phyloP scores from a whole-genome alignment of 495 filamentous ascomycete genomes.

The Cercophora newfieldiana region DNA sequence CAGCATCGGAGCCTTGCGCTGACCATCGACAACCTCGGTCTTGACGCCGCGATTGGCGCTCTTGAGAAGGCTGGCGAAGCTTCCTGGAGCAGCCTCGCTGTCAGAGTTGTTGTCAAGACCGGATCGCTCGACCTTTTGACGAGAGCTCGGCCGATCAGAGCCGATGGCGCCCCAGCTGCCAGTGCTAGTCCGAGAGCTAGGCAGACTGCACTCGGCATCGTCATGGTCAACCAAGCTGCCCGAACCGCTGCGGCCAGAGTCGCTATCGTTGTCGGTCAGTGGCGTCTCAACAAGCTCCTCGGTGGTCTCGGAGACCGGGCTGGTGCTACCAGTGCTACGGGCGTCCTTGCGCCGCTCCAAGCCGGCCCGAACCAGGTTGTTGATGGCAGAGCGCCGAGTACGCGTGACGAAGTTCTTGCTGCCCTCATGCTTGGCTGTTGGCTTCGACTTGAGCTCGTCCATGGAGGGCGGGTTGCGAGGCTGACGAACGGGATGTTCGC shows the following conservation, averaged over 20 bases:
- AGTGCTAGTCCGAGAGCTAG: slow-evolving; percentile 75
- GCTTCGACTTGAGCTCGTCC: slow-evolving; percentile 87
- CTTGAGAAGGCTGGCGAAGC: slow-evolving; percentile 62
- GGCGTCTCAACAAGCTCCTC: slow-evolving; percentile 71
- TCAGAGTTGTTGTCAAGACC: slow-evolving; percentile 59
- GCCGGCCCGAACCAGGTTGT: slow-evolving; percentile 87
- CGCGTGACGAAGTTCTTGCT: slow-evolving; percentile 98
- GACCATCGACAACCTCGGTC: slow-evolving; percentile 52
- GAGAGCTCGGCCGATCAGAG: slow-evolving; percentile 66
- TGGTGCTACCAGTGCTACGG: slow-evolving; percentile 73
- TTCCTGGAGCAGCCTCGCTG: slow-evolving; percentile 40
- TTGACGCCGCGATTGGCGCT: slow-evolving; percentile 48
- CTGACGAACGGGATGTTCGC: slow-evolving; percentile 92
- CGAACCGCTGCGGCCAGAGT: slow-evolving; percentile 74
- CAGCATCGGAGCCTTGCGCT: slow-evolving; percentile 81
- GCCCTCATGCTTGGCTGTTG: slow-evolving; percentile 90
- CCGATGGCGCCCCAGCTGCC: slow-evolving; percentile 75
- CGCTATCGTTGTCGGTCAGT: slow-evolving; percentile 75
- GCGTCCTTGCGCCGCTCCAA: slow-evolving; percentile 76
- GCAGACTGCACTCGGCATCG: slow-evolving; percentile 66
- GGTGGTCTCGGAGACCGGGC: slow-evolving; percentile 78
- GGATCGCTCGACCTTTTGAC: slow-evolving; percentile 60
- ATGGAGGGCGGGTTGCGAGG: slow-evolving; percentile 89
- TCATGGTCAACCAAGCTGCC: slow-evolving; percentile 70
- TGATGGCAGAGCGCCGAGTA: slow-evolving; percentile 86